These are phyloP conservation scores for Torrubiellomyces zombiae DNA, from an alignment of 2,329 filamentous ascomycete species.

Conservation along the genomic window DNA sequence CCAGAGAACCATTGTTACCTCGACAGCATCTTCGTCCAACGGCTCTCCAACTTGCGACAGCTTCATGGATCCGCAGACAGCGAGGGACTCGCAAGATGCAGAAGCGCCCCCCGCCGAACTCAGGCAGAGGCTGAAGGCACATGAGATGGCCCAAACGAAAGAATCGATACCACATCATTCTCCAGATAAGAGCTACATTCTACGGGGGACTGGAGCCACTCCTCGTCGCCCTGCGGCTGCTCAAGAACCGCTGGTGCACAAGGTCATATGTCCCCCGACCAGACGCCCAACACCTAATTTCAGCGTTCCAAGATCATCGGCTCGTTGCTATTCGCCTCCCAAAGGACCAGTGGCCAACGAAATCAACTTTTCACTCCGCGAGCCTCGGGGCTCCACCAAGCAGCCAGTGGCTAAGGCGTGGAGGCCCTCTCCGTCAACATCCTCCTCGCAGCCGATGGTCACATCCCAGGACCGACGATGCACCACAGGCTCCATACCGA, in stretches of 20 bases:
- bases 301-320: constrained; percentile 30
- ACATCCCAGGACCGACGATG: too few relatives aligned
- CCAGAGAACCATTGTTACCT: constrained; percentile 43
- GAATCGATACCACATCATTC: constrained; percentile 39
- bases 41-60: constrained; percentile 37
- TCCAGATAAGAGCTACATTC: too few relatives aligned
- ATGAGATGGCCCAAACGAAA: constrained; percentile 31
- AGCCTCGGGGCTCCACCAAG: too few relatives aligned
- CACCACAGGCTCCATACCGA: too few relatives aligned
- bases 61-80: constrained; percentile 18
- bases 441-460: too few relatives aligned
- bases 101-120: constrained; percentile 16
- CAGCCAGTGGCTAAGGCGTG: too few relatives aligned
- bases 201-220: too few relatives aligned
- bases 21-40: constrained; percentile 38
- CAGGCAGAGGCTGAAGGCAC: constrained; percentile 32
- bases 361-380: constrained; percentile 4
- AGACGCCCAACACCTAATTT: constrained; percentile 36
- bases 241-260: too few relatives aligned
- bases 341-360: constrained; percentile 11
- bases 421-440: too few relatives aligned
- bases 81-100: too few relatives aligned
- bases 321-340: constrained; percentile 27
- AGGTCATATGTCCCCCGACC: constrained; percentile 4
- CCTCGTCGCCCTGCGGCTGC: too few relatives aligned